These are phyloP conservation scores for Diatrype stigma DNA, from an alignment of 2,329 filamentous ascomycete genomes.

Conservation along the genomic window DNA sequence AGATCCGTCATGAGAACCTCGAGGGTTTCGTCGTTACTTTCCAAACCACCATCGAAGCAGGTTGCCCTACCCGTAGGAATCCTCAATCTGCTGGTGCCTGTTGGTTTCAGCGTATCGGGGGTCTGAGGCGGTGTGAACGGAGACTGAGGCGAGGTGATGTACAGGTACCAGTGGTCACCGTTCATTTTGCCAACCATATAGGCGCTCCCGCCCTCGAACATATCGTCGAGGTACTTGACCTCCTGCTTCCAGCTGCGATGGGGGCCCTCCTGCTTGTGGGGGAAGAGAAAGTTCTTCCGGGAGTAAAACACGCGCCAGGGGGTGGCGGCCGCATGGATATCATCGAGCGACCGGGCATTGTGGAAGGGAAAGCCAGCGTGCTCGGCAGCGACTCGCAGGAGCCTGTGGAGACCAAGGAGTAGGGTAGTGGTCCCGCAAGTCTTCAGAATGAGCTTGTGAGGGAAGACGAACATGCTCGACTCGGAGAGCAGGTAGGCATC, in stretches of 20 bases:
- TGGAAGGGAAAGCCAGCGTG: slow-evolving; percentile 86
- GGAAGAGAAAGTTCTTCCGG: slow-evolving; percentile 96
- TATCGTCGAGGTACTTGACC: slow-evolving; percentile 85
- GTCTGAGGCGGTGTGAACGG: slow-evolving; percentile 78
- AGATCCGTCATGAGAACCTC: slow-evolving; percentile 72
- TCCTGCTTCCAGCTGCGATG: slow-evolving; percentile 98
- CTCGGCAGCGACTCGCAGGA: slow-evolving; percentile 85
- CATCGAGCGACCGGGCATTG: slow-evolving; percentile 60
- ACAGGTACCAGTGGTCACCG: slow-evolving; percentile 98
- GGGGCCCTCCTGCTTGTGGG: slow-evolving; percentile 87
- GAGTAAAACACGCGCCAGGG: slow-evolving; percentile 98
- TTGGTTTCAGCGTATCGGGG: no score
- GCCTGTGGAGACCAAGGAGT: slow-evolving; percentile 80
- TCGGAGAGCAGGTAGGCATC: slow-evolving; percentile 97
- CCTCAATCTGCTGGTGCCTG: no score
- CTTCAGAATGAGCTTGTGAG: slow-evolving; percentile 99
- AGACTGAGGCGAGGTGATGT: slow-evolving; percentile 83
- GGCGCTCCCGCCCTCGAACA: slow-evolving; percentile 87
- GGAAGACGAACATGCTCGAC: slow-evolving; percentile 99
- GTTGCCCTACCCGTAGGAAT: slow-evolving; percentile 47
- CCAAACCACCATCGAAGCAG: slow-evolving; percentile 34
- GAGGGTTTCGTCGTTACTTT: slow-evolving; percentile 68
- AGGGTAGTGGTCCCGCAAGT: slow-evolving; percentile 97
- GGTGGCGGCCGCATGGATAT: slow-evolving; percentile 72
- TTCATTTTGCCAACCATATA: slow-evolving; percentile 99